A percentile compares a stretch with the other conserved stretches of the same genome.
These are phyloP conservation scores for Rhizophagus clarus DNA, from an alignment of 192 early-diverging fungal genomes.

Conservation along the genomic window DNA sequence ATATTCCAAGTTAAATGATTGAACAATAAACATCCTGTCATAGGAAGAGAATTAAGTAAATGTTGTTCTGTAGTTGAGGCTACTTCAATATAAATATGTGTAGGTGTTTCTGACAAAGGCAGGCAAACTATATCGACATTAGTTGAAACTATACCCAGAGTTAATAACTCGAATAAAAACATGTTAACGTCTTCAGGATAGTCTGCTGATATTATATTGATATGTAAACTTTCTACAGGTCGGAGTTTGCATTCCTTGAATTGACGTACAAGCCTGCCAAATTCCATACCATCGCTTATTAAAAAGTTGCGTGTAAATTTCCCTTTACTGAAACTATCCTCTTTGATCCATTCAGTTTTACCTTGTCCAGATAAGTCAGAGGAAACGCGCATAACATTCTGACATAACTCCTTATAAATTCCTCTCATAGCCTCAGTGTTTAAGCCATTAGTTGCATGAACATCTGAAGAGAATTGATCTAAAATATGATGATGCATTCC, in stretches of 20 bases:
- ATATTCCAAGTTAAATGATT: slow-evolving; percentile 24
- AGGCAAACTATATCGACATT: neutral
- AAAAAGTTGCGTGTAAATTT: slow-evolving; percentile 12
- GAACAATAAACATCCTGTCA: neutral
- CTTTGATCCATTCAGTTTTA: slow-evolving; percentile 31
- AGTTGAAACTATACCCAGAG: neutral
- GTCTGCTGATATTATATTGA: neutral
- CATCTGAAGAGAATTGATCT: slow-evolving; percentile 26
- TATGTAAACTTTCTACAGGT: slow-evolving; percentile 1
- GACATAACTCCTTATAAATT: slow-evolving; percentile 24
- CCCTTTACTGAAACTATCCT: neutral
- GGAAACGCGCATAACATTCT: slow-evolving; percentile 15
- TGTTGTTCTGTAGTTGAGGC: slow-evolving; percentile 29
- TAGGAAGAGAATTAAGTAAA: slow-evolving; percentile 24
- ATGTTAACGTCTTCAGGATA: slow-evolving; percentile 23
- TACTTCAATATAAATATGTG: slow-evolving; percentile 24
- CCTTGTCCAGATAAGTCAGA: slow-evolving; percentile 27
- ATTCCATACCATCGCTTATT: slow-evolving; percentile 22
- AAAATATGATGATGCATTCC: slow-evolving; percentile 31
- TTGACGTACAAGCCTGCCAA: slow-evolving; percentile 3
- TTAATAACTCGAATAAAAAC: neutral
- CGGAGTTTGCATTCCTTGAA: slow-evolving; percentile 13
- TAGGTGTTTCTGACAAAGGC: neutral
- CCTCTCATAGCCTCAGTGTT: neutral
- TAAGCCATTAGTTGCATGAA: slow-evolving; percentile 23